phyloP scores from a whole-genome alignment of 176 grass and related monocot genomes.

The Sorghum bicolor region DNA sequence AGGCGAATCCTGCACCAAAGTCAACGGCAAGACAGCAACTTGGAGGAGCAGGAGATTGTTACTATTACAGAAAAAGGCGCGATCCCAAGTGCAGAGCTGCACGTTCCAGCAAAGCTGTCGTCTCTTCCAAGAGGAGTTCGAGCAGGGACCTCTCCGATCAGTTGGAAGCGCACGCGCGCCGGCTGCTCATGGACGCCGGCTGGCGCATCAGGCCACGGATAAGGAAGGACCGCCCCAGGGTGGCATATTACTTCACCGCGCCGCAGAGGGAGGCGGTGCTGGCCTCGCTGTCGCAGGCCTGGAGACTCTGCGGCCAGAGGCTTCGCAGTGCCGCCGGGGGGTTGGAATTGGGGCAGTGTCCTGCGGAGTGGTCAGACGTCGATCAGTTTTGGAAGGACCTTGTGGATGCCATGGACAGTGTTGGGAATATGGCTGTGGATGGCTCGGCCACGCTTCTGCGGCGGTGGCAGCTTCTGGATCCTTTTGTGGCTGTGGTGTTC shows the following conservation, averaged over 20 bases:
- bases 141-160: not conserved
- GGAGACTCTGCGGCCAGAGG: not conserved
- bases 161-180: not conserved
- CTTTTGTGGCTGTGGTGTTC: not conserved
- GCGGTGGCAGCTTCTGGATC: not conserved
- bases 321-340: not conserved
- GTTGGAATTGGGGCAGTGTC: not conserved
- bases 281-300: not conserved
- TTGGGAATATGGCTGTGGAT: not conserved
- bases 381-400: not conserved
- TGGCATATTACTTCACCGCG: not conserved
- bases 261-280: not conserved
- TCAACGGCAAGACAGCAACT: not conserved
- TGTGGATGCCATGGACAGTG: not conserved
- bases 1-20: not conserved
- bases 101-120: not conserved
- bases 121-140: not conserved
- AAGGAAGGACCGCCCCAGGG: not conserved
- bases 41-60: not conserved
- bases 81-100: not conserved
- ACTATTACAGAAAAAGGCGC: not conserved
- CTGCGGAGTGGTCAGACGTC: not conserved
- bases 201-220: not conserved
- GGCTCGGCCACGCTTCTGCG: not conserved
- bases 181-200: not conserved